Percentiles rank a stretch among this genome's conserved stretches.
Evolutionary conservation across 2,329 filamentous ascomycete genomes (phyloP).

Genomic region (Hirsutella rhossiliensis): DNA sequence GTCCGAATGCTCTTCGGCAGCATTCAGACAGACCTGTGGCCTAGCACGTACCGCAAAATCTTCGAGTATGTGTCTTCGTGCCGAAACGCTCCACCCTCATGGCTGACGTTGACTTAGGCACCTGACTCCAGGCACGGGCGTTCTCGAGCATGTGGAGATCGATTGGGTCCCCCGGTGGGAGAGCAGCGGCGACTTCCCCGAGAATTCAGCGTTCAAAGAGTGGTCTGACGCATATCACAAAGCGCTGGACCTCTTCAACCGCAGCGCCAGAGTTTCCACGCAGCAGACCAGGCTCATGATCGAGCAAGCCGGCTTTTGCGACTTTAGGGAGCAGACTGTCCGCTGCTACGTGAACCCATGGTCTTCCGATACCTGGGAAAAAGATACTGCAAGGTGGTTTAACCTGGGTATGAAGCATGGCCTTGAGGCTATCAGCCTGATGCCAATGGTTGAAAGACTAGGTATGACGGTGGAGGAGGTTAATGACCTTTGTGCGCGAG

Average conservation of each 20-base stretch:
- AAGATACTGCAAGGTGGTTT: slow-evolving; percentile 70
- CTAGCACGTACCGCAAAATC: slow-evolving; percentile 57
- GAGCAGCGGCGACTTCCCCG: slow-evolving; percentile 50
- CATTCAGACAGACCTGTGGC: slow-evolving; percentile 57
- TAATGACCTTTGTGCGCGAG: slow-evolving; percentile 45
- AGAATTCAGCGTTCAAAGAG: slow-evolving; percentile 43
- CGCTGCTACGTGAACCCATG: slow-evolving; percentile 65
- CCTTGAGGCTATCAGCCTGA: slow-evolving; percentile 60
- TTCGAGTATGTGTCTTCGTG: slow-evolving; percentile 19
- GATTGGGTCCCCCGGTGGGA: slow-evolving; percentile 68
- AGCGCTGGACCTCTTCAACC: slow-evolving; percentile 53
- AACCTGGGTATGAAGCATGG: slow-evolving; percentile 65
- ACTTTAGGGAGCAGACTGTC: slow-evolving; percentile 61
- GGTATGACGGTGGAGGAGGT: slow-evolving; percentile 47
- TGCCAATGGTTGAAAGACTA: slow-evolving; percentile 48
- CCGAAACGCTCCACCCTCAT: not conserved
- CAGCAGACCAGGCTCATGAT: slow-evolving; percentile 45
- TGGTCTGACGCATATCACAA: slow-evolving; percentile 61
- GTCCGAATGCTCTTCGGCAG: slow-evolving; percentile 69
- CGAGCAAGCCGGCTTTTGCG: slow-evolving; percentile 61
- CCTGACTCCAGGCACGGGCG: slow-evolving; percentile 61
- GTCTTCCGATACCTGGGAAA: slow-evolving; percentile 50
- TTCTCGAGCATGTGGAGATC: slow-evolving; percentile 81
- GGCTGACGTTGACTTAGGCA: slow-evolving; percentile 37
- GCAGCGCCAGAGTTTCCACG: slow-evolving; percentile 49